Evolutionary conservation across 805 yeast species (phyloP), one percentile per base, ranked within the genome.

Genomic region (Nakazawaea holstii): DNA sequence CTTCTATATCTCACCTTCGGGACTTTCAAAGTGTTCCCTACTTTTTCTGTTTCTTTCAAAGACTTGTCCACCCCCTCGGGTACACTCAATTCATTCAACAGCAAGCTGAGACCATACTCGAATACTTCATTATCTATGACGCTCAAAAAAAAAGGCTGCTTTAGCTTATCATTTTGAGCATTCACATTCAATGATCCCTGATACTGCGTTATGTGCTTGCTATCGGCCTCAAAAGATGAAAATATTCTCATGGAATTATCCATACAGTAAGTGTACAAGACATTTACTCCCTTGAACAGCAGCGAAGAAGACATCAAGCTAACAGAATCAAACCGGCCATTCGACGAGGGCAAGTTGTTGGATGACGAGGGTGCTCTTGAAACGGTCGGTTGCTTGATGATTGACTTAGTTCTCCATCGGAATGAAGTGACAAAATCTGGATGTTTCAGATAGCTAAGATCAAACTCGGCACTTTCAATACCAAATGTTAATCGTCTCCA

Each of bases 401-500:
- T 8, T 8, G 15, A 6, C 15, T 29, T 36, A 8, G 13, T 27
- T 51, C 79, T 74, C 91, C 92, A 85, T 47, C 82, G 69, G 35
- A 83, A 59, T 31, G 69, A 68, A 0, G 80, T 70, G 0, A 90
- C 79, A 45, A 72, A 72, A 1, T 72, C 58, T 1, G 83, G 80
- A 58, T 87, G 95, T n/a, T 78, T 73, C 20, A 89, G 64, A 55
- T 85, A 82, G 0, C 79, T 67, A 52, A 88, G 66, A 55, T 85
- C 94, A 59, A 88, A 89, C 27, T 73, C 72, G 6, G 82, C 73
- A 35, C 79, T 74, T 32, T 77, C 80, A 27, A 75, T 73, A 31
- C 85, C 89, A 57, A 81, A 87, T 7, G 84, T 76, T 7, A 80
- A 70, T 43, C 97, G 68, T 46, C 81, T 73, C 96, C 96, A 91